Evolutionary conservation across 1,284 basidiomycete genomes (phyloP).

Genomic region (Naganishia albida): DNA sequence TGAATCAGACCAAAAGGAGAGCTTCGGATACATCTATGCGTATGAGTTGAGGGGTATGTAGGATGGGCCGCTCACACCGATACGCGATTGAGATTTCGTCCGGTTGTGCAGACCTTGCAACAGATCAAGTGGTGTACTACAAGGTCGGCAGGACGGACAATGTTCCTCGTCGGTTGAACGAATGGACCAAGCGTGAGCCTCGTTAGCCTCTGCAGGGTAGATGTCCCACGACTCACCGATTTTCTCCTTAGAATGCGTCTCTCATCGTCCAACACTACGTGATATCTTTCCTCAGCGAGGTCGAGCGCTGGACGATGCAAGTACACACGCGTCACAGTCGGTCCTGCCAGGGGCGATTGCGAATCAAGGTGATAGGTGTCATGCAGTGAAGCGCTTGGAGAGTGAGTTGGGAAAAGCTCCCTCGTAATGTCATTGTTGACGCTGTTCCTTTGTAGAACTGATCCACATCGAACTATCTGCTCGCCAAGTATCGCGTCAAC

Average conservation of each 20-base stretch:
- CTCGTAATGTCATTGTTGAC: neutral
- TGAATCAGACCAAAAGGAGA: slow-evolving; percentile 39
- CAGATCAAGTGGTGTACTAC: slow-evolving; percentile 42
- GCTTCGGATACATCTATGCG: slow-evolving; percentile 50
- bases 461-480: slow-evolving; percentile 53
- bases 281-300: slow-evolving; percentile 49
- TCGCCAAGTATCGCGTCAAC: slow-evolving; percentile 31
- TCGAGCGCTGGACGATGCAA: neutral
- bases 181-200: slow-evolving; percentile 50
- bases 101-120: slow-evolving; percentile 42
- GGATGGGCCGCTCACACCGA: no score
- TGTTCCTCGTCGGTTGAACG: slow-evolving; percentile 50
- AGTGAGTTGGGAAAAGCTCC: slow-evolving; percentile 14
- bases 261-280: slow-evolving; percentile 47
- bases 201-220: neutral
- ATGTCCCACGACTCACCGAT: neutral
- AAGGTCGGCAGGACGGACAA: slow-evolving; percentile 54
- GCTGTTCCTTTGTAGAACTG: slow-evolving; percentile 35
- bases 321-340: neutral
- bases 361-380: slow-evolving; percentile 11
- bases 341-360: slow-evolving; percentile 34
- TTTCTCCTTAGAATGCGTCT: slow-evolving; percentile 41
- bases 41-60: slow-evolving; percentile 50
- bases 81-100: neutral
- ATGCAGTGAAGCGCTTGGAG: slow-evolving; percentile 33